Conservation (phyloP, 371 early-diverging fungal species). For the Cokeromyces recurvatus region DNA sequence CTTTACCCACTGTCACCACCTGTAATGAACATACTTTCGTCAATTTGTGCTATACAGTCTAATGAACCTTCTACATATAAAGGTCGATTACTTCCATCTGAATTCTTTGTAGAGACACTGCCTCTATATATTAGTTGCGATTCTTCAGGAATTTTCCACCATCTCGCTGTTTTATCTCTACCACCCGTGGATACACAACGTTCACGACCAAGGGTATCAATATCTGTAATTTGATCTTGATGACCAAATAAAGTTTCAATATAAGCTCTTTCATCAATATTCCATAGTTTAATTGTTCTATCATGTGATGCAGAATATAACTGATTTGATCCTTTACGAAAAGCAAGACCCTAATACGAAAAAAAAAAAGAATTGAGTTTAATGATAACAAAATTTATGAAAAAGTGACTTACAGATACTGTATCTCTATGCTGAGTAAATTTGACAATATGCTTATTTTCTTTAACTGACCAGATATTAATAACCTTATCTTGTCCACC, state of each 20-base stretch:
- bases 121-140: constrained; percentile 90
- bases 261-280: constrained; percentile 85
- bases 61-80: constrained; percentile 67
- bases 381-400: too few species aligned
- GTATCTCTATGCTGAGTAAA: constrained; percentile 93
- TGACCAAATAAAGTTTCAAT: constrained; percentile 98
- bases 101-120: constrained; percentile 57
- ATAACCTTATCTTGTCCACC: constrained; percentile 91
- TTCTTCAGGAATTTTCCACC: constrained; percentile 96
- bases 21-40: constrained; percentile 85
- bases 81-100: constrained; percentile 16
- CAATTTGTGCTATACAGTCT: constrained; percentile 86
- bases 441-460: constrained; percentile 60
- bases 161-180: constrained; percentile 85
- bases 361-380: too few species aligned
- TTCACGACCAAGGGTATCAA: constrained; percentile 81
- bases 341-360: constrained; percentile 64
- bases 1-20: constrained; percentile 85
- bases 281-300: constrained; percentile 95
- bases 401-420: constrained; percentile 69
- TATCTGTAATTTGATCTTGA: constrained; percentile 79
- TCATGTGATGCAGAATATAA: constrained; percentile 90
- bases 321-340: constrained; percentile 80
- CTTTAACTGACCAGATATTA: constrained; percentile 84
- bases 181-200: constrained; percentile 91